These are phyloP conservation scores for Nymphaea thermarum DNA, from an alignment of 164 flowering plant genomes.

Conservation along the genomic window DNA sequence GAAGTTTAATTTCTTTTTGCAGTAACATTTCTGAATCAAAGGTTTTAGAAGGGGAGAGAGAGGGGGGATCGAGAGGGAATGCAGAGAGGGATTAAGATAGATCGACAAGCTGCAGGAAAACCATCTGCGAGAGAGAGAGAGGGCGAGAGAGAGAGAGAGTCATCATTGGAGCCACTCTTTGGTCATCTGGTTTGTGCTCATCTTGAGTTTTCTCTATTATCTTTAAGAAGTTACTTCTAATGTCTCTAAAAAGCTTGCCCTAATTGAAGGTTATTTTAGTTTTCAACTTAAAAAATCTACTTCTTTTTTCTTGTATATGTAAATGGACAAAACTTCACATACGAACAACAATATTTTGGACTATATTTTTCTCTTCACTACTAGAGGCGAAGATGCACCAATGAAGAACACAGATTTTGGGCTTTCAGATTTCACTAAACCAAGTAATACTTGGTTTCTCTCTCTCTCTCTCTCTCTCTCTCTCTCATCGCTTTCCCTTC, in stretches of 20 bases:
- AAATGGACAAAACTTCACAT: background rate
- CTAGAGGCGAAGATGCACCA: constrained; percentile 75
- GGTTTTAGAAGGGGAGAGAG: too few species aligned
- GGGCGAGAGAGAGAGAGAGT: too few species aligned
- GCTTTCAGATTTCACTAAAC: constrained; percentile 85
- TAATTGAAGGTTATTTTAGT: background rate
- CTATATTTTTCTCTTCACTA: constrained; percentile 90
- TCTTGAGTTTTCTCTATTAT: background rate
- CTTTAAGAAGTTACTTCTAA: background rate
- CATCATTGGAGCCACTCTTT: too few species aligned
- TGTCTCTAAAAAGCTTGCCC: background rate
- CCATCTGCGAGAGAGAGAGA: too few species aligned
- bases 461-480: background rate
- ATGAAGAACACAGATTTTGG: constrained; percentile 99
- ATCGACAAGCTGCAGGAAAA: too few species aligned
- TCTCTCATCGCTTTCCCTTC: background rate
- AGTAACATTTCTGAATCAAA: too few species aligned
- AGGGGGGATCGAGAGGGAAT: too few species aligned
- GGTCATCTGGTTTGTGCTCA: background rate
- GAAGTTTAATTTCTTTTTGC: too few species aligned
- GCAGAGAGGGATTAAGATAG: too few species aligned
- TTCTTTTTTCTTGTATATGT: background rate
- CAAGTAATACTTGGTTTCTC: constrained; percentile 38
- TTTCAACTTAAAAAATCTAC: background rate
- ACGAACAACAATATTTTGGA: background rate